phyloP scores from a whole-genome alignment of 257 asterid genomes.

The Solanum pinnatisectum region DNA sequence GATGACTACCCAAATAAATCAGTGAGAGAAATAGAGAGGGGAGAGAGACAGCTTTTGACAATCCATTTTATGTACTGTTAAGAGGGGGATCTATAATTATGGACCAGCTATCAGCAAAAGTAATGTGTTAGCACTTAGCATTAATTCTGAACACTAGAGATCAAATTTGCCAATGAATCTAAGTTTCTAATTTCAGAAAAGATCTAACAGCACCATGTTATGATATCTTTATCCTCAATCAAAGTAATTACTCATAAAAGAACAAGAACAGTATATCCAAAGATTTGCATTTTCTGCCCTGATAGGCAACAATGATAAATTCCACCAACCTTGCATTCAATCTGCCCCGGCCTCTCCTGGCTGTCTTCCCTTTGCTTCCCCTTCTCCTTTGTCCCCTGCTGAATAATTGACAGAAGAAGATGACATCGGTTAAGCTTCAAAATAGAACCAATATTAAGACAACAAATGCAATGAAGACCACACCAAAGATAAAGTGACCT shows the following conservation, averaged over 20 bases:
- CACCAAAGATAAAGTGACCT: neutral
- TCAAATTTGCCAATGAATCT: neutral
- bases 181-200: neutral
- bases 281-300: neutral
- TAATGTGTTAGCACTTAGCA: neutral
- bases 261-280: neutral
- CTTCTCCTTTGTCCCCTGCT: slow-evolving; percentile 22
- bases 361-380: slow-evolving; percentile 14
- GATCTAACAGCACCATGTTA: neutral
- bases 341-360: slow-evolving; percentile 19
- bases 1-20: neutral
- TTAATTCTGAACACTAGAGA: neutral
- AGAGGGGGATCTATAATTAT: neutral
- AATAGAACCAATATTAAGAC: neutral
- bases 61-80: neutral
- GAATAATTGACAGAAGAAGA: neutral
- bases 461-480: neutral
- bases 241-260: neutral
- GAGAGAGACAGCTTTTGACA: neutral
- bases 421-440: neutral
- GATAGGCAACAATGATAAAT: neutral
- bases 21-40: neutral
- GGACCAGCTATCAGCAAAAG: neutral
- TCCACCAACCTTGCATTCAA: slow-evolving; percentile 36
- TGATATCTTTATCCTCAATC: neutral